Evolutionary conservation across 192 early-diverging fungal genomes (phyloP), one percentile per base, ranked within the genome.

Genomic region (Radiomyces spectabilis): DNA sequence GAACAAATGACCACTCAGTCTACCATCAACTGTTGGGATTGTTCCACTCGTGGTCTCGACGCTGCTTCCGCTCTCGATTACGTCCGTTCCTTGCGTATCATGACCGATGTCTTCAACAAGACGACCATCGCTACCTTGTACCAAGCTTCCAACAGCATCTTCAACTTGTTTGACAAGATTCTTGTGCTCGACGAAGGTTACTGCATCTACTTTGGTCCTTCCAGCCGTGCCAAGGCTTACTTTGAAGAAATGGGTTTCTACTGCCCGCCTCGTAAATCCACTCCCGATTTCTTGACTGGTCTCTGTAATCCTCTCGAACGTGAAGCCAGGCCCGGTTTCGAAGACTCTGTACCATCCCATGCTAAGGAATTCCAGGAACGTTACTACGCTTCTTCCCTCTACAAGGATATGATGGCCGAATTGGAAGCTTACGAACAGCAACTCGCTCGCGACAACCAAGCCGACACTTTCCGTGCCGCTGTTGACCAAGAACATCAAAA

Each of bases 61-160:
- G 80, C 84, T 24, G 82, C 83, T 55, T 83, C 80, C 4, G 85
- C 88, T 27, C 71, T 90, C 2, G 85, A 89, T 51, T 89, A 85
- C 49, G 75, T 78, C 40, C 73, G 78, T 37, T 81, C 75, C 7
- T 72, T 89, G 34, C 82, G 87, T 39, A 79, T 85, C 39, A 74
- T 72, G 65, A 75, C 81, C 32, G 81, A 87, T 49, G 72, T 82
- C 25, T 56, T 83, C 39, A 70, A 77, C 30, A 80, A 82, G 53
- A 68, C 83, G 6, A 66, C 34, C 58, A 63, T 22, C 57, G 76
- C 41, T 71, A 74, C 71, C 73, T 81, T 69, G 73, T 81, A 18
- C 76, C 89, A 91, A 68, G 84, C 86, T 26, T 57, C 83, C 8
- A 84, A 91, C 61, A 84, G 75, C 71, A 86, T 88, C 43, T 86